Base-by-base conservation (phyloP, 78 protist species). In the Pelomyxa schiedti region DNA sequence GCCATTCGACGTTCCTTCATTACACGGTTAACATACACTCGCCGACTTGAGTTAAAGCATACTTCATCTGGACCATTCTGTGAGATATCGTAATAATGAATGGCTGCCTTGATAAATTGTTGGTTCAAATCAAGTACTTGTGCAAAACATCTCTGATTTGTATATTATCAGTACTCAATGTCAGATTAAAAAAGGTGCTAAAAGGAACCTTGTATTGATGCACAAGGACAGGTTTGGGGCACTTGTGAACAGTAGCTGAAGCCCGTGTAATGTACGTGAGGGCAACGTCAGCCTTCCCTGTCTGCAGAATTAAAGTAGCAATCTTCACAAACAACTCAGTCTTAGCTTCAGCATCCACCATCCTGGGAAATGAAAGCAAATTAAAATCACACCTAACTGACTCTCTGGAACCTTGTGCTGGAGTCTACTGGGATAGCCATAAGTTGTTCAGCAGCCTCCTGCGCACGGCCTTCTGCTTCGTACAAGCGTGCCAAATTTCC, bases 351-450 rank as follows among this genome's bases (percentile, higher is more conserved):
- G 81, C 82, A 30, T 67, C 72, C 35, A 88, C 76, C 35, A 78
- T 79, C 39, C 91, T 84, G 81, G 3, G 30, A 8, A 9, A 1
- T 32, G n/a, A n/a, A n/a, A n/a, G n/a, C n/a, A n/a, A n/a, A n/a
- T 2, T 2, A 5, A 4, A n/a, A n/a, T n/a, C n/a, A n/a, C n/a
- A n/a, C 63, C 22, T 47, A 47, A 22, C 63, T 47, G 63, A 24
- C 35, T 47, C 63, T 47, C 22, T 24, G 22, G 63, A n/a, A n/a
- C n/a, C n/a, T n/a, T n/a, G n/a, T n/a, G 72, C 91, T 81, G 8
- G 88, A 70, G 74, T 90, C 92, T 42, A 90, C 74, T 26, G 91
- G 94, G 39, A 90, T 90, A 9, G 84, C 91, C 1, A 63, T 53
- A 7, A 90, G 78, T 74, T 74, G 68, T 28, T 64, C 37, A 8